These are phyloP conservation scores for Eimeria maxima DNA, from an alignment of 169 alveolate species.

Conservation along the genomic window DNA sequence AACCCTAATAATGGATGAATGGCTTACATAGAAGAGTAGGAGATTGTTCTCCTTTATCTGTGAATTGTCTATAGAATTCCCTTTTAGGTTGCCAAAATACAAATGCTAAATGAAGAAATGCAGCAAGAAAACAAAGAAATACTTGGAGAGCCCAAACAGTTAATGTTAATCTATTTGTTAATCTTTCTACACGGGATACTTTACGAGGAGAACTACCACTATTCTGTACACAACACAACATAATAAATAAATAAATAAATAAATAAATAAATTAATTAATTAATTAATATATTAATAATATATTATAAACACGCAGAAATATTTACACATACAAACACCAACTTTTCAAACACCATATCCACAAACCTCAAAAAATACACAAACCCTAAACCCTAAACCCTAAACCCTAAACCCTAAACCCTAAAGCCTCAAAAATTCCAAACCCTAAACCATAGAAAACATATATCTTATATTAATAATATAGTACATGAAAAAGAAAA, in stretches of 20 bases:
- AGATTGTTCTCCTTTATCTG: neutral
- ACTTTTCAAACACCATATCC: too few species aligned
- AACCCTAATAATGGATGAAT: neutral
- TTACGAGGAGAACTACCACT: constrained; percentile 59
- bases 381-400: constrained; percentile 13
- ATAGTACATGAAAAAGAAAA: too few species aligned
- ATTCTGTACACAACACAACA: constrained; percentile 34
- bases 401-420: constrained; percentile 1
- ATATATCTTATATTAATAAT: too few species aligned
- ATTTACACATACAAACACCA: too few species aligned
- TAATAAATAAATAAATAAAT: too few species aligned
- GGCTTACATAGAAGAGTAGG: constrained; percentile 1
- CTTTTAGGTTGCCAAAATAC: neutral
- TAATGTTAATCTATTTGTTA: constrained; percentile 73
- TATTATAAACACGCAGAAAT: too few species aligned
- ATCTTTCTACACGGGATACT: constrained; percentile 81
- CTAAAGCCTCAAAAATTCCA: too few species aligned
- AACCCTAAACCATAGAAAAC: too few species aligned
- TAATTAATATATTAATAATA: too few species aligned
- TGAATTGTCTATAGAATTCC: neutral
- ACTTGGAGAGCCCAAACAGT: constrained; percentile 47
- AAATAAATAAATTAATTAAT: too few species aligned
- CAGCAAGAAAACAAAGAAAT: constrained; percentile 4
- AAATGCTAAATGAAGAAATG: constrained; percentile 15
- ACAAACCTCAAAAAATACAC: too few species aligned